A percentile compares a stretch with the other conserved stretches of the same genome.
phyloP scores from a whole-genome alignment of 306 rosid species.

The Dalbergia oliveri region DNA sequence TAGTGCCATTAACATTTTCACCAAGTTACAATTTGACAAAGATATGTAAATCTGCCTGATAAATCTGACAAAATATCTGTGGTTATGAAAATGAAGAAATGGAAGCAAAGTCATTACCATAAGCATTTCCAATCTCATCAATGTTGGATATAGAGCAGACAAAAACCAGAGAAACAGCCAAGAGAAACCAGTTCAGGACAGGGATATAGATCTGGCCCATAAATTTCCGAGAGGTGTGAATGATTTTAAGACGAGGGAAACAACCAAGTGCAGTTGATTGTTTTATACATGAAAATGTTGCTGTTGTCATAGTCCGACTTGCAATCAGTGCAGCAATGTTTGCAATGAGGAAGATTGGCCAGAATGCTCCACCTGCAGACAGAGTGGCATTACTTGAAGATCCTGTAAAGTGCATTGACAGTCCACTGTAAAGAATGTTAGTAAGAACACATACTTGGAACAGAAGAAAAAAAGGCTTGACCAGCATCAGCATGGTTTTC shows the following conservation, averaged over 20 bases:
- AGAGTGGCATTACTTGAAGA: conserved; percentile 41
- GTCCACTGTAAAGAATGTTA: conserved; percentile 21
- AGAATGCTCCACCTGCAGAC: conserved; percentile 77
- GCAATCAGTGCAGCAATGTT: conserved; percentile 93
- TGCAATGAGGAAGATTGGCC: conserved; percentile 85
- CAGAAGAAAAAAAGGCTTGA: conserved; percentile 76
- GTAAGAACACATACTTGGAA: conserved; percentile 72
- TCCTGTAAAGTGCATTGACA: conserved; percentile 37
- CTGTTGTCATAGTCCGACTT: conserved; percentile 97
- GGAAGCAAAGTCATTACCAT: conserved; percentile 65
- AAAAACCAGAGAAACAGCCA: conserved; percentile 79
- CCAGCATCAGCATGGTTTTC: conserved; percentile 68
- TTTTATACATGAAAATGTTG: conserved; percentile 96
- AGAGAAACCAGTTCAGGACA: conserved; percentile 91
- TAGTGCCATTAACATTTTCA: conserved; percentile 19
- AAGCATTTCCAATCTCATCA: conserved; percentile 97
- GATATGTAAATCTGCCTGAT: conserved; percentile 13
- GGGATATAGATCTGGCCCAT: conserved; percentile 99
- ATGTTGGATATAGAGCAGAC: conserved; percentile 83
- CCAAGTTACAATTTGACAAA: conserved; percentile 37
- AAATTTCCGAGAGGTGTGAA: conserved; percentile 93
- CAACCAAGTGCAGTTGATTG: conserved; percentile 99
- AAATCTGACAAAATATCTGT: conserved; percentile 21
- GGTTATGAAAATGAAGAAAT: conserved; percentile 22
- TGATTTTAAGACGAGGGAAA: conserved; percentile 95